Evolutionary conservation across 169 alveolate species (phyloP).

Genomic region (Eimeria falciformis): DNA sequence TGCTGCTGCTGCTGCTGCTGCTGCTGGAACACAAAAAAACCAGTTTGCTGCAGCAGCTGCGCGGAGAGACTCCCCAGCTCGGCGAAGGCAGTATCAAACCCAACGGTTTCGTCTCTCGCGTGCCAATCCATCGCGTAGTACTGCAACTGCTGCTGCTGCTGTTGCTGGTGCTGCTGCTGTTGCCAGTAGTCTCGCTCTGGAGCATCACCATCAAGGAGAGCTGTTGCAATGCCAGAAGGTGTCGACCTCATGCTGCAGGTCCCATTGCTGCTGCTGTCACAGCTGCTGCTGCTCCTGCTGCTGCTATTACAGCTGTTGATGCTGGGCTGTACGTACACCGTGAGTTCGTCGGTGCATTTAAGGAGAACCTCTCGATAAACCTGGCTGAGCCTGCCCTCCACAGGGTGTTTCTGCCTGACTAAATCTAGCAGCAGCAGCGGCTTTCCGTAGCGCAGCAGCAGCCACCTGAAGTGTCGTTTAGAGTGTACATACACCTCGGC

Average conservation of each 20-base stretch:
- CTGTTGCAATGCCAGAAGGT: not conserved
- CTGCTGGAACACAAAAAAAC: conserved; percentile 60
- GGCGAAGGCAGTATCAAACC: conserved; percentile 61
- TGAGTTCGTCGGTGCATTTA: conserved; percentile 19
- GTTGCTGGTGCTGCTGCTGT: conserved; percentile 64
- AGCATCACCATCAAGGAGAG: not conserved
- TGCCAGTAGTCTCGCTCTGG: not conserved
- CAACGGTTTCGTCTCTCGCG: conserved; percentile 37
- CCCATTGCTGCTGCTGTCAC: not conserved
- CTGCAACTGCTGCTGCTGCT: conserved; percentile 2
- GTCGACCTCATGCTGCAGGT: not conserved
- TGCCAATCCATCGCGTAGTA: conserved; percentile 73
- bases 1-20: conserved; percentile 54
- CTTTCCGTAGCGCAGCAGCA: conserved; percentile 52
- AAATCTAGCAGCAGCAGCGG: conserved; percentile 72
- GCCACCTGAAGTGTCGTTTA: conserved; percentile 50
- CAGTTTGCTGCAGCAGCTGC: conserved; percentile 59
- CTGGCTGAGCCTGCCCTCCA: conserved; percentile 42
- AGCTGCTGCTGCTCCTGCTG: conserved; percentile 42
- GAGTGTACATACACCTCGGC: conserved; percentile 53
- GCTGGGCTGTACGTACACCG: conserved; percentile 52
- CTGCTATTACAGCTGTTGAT: not conserved
- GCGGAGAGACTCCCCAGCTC: conserved; percentile 40
- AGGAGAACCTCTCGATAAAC: conserved; percentile 49
- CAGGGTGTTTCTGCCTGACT: conserved; percentile 58